Base-by-base conservation (phyloP, 108 stramenopile species). In the Craspedostauros australis region DNA sequence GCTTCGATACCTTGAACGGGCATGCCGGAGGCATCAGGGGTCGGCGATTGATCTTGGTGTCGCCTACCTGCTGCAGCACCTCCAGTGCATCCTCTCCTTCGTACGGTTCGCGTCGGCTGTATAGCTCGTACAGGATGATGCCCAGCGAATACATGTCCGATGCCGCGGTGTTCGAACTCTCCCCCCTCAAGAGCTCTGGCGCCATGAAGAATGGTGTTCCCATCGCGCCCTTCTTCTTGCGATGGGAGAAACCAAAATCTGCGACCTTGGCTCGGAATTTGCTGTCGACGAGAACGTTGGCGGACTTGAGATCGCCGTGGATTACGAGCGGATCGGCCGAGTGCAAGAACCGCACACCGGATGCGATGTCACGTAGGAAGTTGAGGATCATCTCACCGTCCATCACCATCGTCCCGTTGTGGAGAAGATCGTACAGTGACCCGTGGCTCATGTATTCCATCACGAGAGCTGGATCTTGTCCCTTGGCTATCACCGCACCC, bases 181-280 rank as follows among this genome's bases (percentile, higher is more conserved):
- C 59, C n/a, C 70, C 54, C 6, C 68, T 46, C 23, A 81, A 42
- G 23, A 76, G 42, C 52, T 88, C 94, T 6, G 94, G 94, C 0
- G 90, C 91, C 96, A 97, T 97, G 91, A 91, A 97, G 63, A 76
- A 93, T 12, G 94, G 94, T 12, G 94, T 91, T 5, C 96, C 96
- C n/a, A n/a, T 31, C 5, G 55, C 64, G 4, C 76, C 73, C 33
- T 65, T 5, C 19, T 52, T 67, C 51, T 73, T 73, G 40, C 63
- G 66, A n/a, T 59, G 62, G 9, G 68, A 61, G 38, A 81, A 38
- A 26, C 75, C 79, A 67, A 81, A 81, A 50, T 81, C 75, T 1
- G 75, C 51, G 31, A 81, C 57, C 20, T 81, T 76, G 20, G 79
- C 79, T 4, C 57, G 60, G 22, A 74, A 74, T 4, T 34, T 38